These are phyloP conservation scores for Phaffia tasmanica DNA, from an alignment of 768 basidiomycete species.

Conservation along the genomic window DNA sequence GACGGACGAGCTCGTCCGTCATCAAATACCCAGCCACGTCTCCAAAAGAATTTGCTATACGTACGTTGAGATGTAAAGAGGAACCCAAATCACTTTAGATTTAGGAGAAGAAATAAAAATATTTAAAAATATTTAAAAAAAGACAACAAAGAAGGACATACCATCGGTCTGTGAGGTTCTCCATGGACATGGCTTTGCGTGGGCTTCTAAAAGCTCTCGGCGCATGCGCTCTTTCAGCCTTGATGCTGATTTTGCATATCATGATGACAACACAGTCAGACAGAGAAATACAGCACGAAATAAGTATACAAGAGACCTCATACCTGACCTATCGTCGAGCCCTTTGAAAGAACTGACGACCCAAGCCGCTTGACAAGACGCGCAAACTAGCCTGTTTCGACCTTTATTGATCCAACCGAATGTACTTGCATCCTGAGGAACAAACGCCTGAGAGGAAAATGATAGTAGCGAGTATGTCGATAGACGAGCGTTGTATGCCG, in stretches of 20 bases:
- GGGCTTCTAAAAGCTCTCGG: constrained; percentile 12
- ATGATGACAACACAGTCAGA: not conserved
- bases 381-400: constrained; percentile 9
- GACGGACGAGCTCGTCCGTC: no score
- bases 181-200: constrained; percentile 14
- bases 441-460: constrained; percentile 4
- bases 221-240: constrained; percentile 3
- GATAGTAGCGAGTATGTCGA: constrained; percentile 2
- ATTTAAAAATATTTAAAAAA: not conserved
- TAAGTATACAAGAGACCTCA: not conserved
- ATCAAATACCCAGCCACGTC: no score
- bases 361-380: constrained; percentile 12
- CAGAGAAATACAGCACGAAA: no score
- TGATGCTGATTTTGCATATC: not conserved
- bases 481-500: constrained; percentile 3
- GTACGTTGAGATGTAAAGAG: not conserved
- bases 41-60: not conserved
- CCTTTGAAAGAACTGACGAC: constrained; percentile 10
- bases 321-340: constrained; percentile 1
- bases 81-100: not conserved
- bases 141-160: not conserved
- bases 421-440: not conserved
- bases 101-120: not conserved
- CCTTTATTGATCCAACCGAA: constrained; percentile 16
- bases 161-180: constrained; percentile 1